Conservation (phyloP, 2,329 filamentous ascomycete genomes). For the Penicillium occitanis region DNA sequence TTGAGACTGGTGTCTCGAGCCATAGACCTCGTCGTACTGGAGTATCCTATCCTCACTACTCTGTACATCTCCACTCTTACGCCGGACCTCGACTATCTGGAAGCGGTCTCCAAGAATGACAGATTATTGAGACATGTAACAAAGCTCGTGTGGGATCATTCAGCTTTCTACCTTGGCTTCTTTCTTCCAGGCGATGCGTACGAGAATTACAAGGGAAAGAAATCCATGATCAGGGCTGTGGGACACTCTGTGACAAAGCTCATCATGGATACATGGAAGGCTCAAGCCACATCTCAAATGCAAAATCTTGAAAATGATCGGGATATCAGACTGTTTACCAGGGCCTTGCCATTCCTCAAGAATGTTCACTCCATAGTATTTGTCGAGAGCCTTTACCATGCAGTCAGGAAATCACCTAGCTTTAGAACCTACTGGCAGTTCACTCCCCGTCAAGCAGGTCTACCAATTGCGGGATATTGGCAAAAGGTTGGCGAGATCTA, state of each 20-base stretch:
- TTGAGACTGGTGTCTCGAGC: conserved; percentile 6
- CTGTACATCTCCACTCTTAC: conserved; percentile 9
- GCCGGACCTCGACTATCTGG: conserved; percentile 10
- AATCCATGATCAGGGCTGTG: background rate
- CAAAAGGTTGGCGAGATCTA: background rate
- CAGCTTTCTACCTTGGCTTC: background rate
- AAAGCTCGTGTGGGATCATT: conserved; percentile 10
- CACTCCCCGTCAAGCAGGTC: background rate
- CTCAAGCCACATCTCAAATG: background rate
- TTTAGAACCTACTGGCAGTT: background rate
- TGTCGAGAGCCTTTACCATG: background rate
- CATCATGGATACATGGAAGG: background rate
- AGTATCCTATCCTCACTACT: background rate
- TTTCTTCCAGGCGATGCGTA: background rate
- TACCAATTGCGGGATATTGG: background rate
- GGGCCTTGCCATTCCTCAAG: background rate
- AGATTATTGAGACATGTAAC: conserved; percentile 9
- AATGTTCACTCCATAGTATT: background rate
- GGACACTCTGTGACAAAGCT: background rate
- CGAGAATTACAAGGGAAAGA: background rate
- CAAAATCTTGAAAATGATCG: background rate
- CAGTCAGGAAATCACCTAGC: background rate
- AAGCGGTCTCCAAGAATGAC: conserved; percentile 2
- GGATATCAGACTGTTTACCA: background rate
- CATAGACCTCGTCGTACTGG: background rate